phyloP scores from a whole-genome alignment of 192 early-diverging fungal genomes.

The Dissophora globulifera region DNA sequence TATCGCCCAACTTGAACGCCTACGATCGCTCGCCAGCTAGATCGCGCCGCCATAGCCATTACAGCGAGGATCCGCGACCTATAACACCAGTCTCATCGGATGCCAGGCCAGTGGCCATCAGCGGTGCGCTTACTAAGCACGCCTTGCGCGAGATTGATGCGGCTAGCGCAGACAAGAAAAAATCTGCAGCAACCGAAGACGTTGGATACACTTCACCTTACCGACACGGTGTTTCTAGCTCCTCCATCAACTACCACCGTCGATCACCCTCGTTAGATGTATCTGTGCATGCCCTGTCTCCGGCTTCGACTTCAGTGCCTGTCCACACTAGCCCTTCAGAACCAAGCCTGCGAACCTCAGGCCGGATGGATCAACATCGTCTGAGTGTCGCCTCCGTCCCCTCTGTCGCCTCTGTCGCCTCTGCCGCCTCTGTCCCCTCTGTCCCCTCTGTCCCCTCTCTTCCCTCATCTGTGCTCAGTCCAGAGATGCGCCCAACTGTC shows the following conservation, averaged over 20 bases:
- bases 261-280: slow-evolving; percentile 40
- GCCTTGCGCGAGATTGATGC: slow-evolving; percentile 23
- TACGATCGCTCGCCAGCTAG: slow-evolving; percentile 6
- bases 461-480: background rate
- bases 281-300: background rate
- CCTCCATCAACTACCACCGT: slow-evolving; percentile 44
- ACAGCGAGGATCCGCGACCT: background rate
- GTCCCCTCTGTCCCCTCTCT: too few species aligned
- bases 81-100: background rate
- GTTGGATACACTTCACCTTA: slow-evolving; percentile 52
- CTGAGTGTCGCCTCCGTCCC: background rate
- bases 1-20: slow-evolving; percentile 18
- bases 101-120: background rate
- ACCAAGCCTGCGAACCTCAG: background rate
- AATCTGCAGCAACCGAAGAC: slow-evolving; percentile 14
- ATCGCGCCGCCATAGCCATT: slow-evolving; percentile 10
- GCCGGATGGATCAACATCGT: background rate
- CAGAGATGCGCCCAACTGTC: background rate
- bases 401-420: too few species aligned
- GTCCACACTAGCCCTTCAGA: background rate
- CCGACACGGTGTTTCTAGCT: slow-evolving; percentile 48
- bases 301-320: slow-evolving; percentile 5
- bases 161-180: slow-evolving; percentile 2
- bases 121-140: background rate
- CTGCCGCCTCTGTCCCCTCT: too few species aligned